These are phyloP conservation scores for Camellia lanceoleosa DNA, from an alignment of 148 eudicot genomes.

Conservation along the genomic window DNA sequence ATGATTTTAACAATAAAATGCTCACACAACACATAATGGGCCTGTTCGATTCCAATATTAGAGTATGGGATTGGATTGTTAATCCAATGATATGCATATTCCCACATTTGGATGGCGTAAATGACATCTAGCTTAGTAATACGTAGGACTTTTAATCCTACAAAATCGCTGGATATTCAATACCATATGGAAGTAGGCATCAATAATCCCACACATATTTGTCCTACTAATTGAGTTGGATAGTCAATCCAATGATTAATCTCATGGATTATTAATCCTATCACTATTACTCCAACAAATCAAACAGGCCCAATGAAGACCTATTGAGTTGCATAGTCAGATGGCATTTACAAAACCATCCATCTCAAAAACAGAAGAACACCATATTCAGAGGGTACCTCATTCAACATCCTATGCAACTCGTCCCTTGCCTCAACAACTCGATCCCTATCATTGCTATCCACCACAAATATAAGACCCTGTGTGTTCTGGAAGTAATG, in stretches of 20 bases:
- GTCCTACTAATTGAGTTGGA: too few relatives aligned
- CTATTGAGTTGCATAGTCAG: neutral
- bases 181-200: too few relatives aligned
- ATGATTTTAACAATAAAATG: neutral
- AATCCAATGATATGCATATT: too few relatives aligned
- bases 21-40: neutral
- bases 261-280: too few relatives aligned
- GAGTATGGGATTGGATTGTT: too few relatives aligned
- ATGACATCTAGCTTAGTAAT: too few relatives aligned
- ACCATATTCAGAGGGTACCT: conserved; percentile 25
- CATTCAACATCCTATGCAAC: conserved; percentile 60
- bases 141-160: too few relatives aligned
- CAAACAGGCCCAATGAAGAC: neutral
- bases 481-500: conserved; percentile 57
- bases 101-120: too few relatives aligned
- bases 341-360: neutral
- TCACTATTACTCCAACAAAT: neutral
- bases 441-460: conserved; percentile 58
- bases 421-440: conserved; percentile 49
- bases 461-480: conserved; percentile 58
- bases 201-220: too few relatives aligned
- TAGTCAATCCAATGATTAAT: too few relatives aligned
- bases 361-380: neutral
- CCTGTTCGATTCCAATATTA: too few relatives aligned
- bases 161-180: too few relatives aligned